A percentile compares a stretch with the other conserved stretches of the same genome.
Conservation (phyloP, 345 rosid genomes). For the Gossypium bickii region DNA sequence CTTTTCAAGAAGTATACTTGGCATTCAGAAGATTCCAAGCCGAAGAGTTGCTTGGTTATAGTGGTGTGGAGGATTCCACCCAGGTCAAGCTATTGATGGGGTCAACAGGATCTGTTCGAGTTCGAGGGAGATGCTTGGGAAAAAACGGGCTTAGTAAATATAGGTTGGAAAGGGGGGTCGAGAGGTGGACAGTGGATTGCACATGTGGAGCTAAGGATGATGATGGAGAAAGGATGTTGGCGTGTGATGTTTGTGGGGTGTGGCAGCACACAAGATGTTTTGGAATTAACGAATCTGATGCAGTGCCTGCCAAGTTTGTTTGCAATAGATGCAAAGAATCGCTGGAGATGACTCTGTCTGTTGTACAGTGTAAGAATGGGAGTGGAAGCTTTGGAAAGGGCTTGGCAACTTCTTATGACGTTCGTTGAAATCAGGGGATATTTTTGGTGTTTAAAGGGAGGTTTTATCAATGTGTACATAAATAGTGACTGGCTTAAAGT, state of each 20-base stretch:
- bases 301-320: slow-evolving; percentile 53
- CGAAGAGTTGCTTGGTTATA: slow-evolving; percentile 49
- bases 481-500: slow-evolving; percentile 14
- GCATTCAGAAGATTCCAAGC: slow-evolving; percentile 49
- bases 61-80: slow-evolving; percentile 62
- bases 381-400: slow-evolving; percentile 19
- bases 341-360: background rate
- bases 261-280: slow-evolving; percentile 79
- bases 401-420: slow-evolving; percentile 11
- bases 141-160: slow-evolving; percentile 36
- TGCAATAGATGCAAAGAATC: slow-evolving; percentile 39
- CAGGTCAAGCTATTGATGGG: slow-evolving; percentile 42
- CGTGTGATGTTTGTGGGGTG: slow-evolving; percentile 62
- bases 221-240: slow-evolving; percentile 74
- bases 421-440: background rate
- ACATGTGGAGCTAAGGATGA: slow-evolving; percentile 67
- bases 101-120: slow-evolving; percentile 27
- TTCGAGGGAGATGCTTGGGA: slow-evolving; percentile 44
- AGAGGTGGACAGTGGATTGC: slow-evolving; percentile 68
- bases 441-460: background rate
- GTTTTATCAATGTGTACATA: slow-evolving; percentile 24
- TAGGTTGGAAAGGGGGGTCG: slow-evolving; percentile 62
- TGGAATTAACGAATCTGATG: slow-evolving; percentile 41
- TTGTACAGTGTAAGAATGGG: slow-evolving; percentile 18
- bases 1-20: slow-evolving; percentile 61